These are phyloP conservation scores for Termitomyces sp. DNA, from an alignment of 768 basidiomycete genomes.

Conservation along the genomic window DNA sequence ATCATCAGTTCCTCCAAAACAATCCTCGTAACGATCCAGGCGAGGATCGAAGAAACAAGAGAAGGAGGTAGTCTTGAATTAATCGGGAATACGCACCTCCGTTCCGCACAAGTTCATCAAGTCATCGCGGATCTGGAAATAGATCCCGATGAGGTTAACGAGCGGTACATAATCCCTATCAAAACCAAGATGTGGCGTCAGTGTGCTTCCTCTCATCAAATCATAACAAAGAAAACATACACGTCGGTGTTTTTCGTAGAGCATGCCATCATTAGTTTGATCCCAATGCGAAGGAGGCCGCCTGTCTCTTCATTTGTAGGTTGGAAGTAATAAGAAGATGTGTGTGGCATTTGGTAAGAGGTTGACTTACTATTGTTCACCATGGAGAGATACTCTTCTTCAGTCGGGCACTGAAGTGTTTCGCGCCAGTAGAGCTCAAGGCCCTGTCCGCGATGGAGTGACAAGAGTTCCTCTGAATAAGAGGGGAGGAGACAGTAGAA, in stretches of 20 bases:
- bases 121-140: constrained; percentile 94
- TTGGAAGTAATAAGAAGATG: background rate
- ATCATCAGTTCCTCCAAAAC: background rate
- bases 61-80: background rate
- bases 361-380: constrained; percentile 79
- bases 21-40: no score
- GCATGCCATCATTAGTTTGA: constrained; percentile 97
- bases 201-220: background rate
- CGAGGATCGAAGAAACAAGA: background rate
- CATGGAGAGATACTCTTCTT: constrained; percentile 94
- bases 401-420: constrained; percentile 83
- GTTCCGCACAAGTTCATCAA: constrained; percentile 91
- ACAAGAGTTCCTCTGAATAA: constrained; percentile 56
- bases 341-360: background rate
- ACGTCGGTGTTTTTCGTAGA: constrained; percentile 53
- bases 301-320: constrained; percentile 71
- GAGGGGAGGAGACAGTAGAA: background rate
- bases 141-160: constrained; percentile 41
- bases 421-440: constrained; percentile 95
- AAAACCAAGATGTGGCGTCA: background rate
- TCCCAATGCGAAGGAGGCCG: constrained; percentile 86
- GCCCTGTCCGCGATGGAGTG: constrained; percentile 92
- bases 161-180: background rate
- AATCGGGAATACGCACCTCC: constrained; percentile 46
- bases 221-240: constrained; percentile 29